Evolutionary conservation across 257 asterid species (phyloP), one percentile per base, ranked within the genome.

Genomic region (Ilex aquifolium): DNA sequence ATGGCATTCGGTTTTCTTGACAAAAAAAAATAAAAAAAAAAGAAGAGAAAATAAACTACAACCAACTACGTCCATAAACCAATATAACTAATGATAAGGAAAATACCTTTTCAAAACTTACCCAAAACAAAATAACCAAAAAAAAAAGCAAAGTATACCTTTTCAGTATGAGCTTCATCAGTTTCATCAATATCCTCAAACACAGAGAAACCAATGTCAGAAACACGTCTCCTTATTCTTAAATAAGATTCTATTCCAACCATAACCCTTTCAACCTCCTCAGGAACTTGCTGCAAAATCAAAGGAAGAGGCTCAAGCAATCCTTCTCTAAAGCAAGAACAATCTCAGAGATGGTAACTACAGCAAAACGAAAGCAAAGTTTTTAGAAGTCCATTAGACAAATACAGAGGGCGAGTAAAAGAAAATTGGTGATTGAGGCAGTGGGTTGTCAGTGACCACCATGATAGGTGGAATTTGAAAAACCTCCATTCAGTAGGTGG

Each of bases 231-330:
- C 74, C 99, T 82, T 57, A 93, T 93, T 77, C 97, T 90, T 83
- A 93, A 85, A 78, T 93, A 93, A 31, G 96, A 95, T 79, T 93
- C 87, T 70, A 93, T 79, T 36, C 95, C 96, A 66, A 85, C 88
- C 97, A 93, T 81, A 66, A 93, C 87, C 76, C 97, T 84, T 54
- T 93, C 97, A 16, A 90, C 79, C 85, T 93, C 99, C 82, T 93
- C 99, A 5, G 99, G 96, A 59, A 87, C 88, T 93, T 93, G 99
- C 99, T 93, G 88, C 44, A 68, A 27, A 76, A 65, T 51, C 52
- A 36, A 11, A 17, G n/a, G 72, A 72, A 73, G 29, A 69, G 62
- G 61, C 27, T 60, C 62, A 57, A 57, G 68, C 54, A 31, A 77
- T 57, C 63, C 69, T 44, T 69, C 68, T 31, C 48, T 39, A 40